Conservation (phyloP, 2,329 filamentous ascomycete species). For the Aureobasidium mangrovei region DNA sequence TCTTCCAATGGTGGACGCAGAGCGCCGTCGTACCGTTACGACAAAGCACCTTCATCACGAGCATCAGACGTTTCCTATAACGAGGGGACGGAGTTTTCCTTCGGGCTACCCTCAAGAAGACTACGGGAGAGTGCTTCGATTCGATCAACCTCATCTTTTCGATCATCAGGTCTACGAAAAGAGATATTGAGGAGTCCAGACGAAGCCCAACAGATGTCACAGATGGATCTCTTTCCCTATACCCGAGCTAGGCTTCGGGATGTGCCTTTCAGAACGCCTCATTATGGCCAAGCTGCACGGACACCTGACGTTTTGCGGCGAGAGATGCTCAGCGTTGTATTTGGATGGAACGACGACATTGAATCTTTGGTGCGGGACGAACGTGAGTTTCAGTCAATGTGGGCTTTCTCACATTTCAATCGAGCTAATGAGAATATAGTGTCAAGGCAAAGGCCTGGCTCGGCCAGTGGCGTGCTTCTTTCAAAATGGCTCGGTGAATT, state of each 20-base stretch:
- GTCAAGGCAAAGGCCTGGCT: constrained; percentile 61
- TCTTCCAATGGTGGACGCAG: constrained; percentile 42
- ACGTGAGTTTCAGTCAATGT: constrained; percentile 34
- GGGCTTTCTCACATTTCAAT: background rate
- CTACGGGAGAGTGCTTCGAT: constrained; percentile 34
- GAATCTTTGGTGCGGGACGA: constrained; percentile 78
- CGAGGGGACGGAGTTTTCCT: constrained; percentile 32
- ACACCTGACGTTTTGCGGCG: constrained; percentile 65
- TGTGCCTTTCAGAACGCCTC: constrained; percentile 67
- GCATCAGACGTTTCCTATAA: constrained; percentile 25
- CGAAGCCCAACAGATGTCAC: constrained; percentile 47
- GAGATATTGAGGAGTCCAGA: constrained; percentile 73
- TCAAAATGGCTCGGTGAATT: constrained; percentile 89
- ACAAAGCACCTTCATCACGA: constrained; percentile 33
- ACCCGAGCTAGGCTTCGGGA: constrained; percentile 73
- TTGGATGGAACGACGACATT: constrained; percentile 86
- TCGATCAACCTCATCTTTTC: constrained; percentile 43
- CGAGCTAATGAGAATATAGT: constrained; percentile 33
- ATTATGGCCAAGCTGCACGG: constrained; percentile 36
- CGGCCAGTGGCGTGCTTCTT: constrained; percentile 70
- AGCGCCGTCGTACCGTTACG: constrained; percentile 36
- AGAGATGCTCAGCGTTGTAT: constrained; percentile 90
- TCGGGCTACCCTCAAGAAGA: constrained; percentile 22
- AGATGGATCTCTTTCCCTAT: constrained; percentile 77
- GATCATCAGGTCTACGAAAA: constrained; percentile 64